Evolutionary conservation across 805 yeast genomes (phyloP), one percentile per base, ranked within the genome.

Genomic region (Debaryomyces tyrocola): DNA sequence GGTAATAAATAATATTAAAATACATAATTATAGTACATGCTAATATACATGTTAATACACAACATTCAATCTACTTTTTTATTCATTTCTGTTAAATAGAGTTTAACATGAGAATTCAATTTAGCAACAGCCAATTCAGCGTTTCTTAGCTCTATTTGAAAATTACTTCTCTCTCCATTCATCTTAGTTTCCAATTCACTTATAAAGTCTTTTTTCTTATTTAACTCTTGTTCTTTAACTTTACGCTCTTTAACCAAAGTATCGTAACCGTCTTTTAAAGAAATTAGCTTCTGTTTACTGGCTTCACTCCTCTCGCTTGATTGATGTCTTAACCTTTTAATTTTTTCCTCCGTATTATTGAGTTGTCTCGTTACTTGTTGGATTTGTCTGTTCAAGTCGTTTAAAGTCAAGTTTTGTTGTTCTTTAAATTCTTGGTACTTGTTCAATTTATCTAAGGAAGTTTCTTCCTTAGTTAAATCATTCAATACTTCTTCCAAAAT

Each of bases 81-180:
- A 33, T 70, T 69, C 72, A 82, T 76, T 47, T 80, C 84, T 35
- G 64, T 63, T 43, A 82, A 56, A 54, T 85, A 85, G 45, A 73
- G 62, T 48, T 70, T 70, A 36, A 85, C 70, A 52, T 81, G 85
- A 8, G 80, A 69, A 47, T 79, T 79, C 46, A 85, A 69, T 48
- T 75, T 69, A 18, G 80, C 75, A 45, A 82, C 69, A 54, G 83
- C 86, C 42, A 70, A 59, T 46, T 78, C 79, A 7, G 83, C 72
- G 33, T 72, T 77, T 49, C 77, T 73, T 41, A 77, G 70, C 53
- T 85, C 90, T 20, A 57, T 58, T 42, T 81, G 81, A 49, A 76
- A 78, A 12, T 74, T 77, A 34, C 63, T 62, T 49, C 70, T 65
- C 57, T 39, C 60, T 54, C 54, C 72, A 61, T 54, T 54, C 44